A percentile compares a stretch with the other conserved stretches of the same genome.
Evolutionary conservation across 768 basidiomycete genomes (phyloP).

Genomic region (Lanmaoa pseudosensibilis): DNA sequence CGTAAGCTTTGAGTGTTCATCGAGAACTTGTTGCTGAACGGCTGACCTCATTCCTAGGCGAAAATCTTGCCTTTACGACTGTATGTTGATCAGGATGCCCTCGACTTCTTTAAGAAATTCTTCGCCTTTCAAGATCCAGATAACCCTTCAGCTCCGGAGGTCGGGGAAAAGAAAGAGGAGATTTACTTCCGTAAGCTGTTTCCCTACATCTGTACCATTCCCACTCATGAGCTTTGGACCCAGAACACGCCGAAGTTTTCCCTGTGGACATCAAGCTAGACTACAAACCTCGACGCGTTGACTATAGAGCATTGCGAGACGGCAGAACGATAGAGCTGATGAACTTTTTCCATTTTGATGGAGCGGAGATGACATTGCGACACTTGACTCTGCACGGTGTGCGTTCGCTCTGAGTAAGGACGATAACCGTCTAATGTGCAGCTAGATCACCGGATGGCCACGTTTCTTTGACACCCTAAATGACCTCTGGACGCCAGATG

Average conservation of each 20-base stretch:
- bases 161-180: constrained; percentile 43
- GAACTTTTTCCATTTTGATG: constrained; percentile 99
- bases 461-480: constrained; percentile 89
- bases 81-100: constrained; percentile 97
- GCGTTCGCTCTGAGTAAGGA: constrained; percentile 34
- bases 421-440: constrained; percentile 9
- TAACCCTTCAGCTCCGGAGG: constrained; percentile 33
- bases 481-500: constrained; percentile 98
- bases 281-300: constrained; percentile 96
- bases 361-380: constrained; percentile 95
- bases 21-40: not conserved
- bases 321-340: constrained; percentile 95
- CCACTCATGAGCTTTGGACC: not conserved
- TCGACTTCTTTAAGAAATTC: constrained; percentile 97
- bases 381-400: constrained; percentile 92
- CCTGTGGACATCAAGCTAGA: constrained; percentile 95
- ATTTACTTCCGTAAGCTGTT: constrained; percentile 68
- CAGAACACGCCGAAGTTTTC: constrained; percentile 93
- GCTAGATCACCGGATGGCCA: constrained; percentile 92
- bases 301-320: constrained; percentile 86
- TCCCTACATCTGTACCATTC: constrained; percentile 1
- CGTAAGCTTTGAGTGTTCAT: constrained; percentile 30
- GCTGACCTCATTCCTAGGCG: constrained; percentile 47
- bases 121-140: constrained; percentile 81
- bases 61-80: constrained; percentile 88